Percentiles rank a stretch among this genome's conserved stretches.
Conservation (phyloP, 2,329 filamentous ascomycete species). For the Coniochaeta prunicola region DNA sequence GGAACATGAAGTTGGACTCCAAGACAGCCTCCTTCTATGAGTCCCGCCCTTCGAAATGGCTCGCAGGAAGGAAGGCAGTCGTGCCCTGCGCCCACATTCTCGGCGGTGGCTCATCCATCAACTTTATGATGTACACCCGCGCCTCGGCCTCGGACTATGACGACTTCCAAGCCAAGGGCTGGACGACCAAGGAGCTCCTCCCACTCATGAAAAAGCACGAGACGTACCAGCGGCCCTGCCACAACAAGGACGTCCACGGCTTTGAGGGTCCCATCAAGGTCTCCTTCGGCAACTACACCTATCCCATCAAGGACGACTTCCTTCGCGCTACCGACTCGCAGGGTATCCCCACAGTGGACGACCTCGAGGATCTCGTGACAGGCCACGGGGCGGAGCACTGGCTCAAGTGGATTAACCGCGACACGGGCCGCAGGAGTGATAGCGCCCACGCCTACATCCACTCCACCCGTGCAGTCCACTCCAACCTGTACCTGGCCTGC, state of each 20-base stretch:
- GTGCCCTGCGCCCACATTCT: conserved; percentile 70
- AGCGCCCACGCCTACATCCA: conserved; percentile 74
- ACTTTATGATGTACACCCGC: conserved; percentile 75
- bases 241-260: conserved; percentile 64
- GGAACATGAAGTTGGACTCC: conserved; percentile 71
- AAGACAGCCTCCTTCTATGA: conserved; percentile 80
- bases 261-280: conserved; percentile 78
- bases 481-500: conserved; percentile 63
- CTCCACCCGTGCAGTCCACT: conserved; percentile 61
- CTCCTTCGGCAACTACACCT: conserved; percentile 74
- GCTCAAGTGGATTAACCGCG: conserved; percentile 79
- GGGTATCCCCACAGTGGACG: conserved; percentile 59
- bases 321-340: conserved; percentile 42
- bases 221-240: conserved; percentile 62
- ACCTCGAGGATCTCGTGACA: conserved; percentile 65
- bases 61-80: conserved; percentile 62
- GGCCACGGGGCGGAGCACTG: conserved; percentile 71
- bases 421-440: conserved; percentile 66
- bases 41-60: conserved; percentile 65
- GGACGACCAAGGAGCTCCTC: conserved; percentile 67
- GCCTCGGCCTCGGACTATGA: conserved; percentile 69
- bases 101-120: conserved; percentile 67
- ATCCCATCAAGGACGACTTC: conserved; percentile 70
- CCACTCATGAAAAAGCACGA: conserved; percentile 77
- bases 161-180: conserved; percentile 74